Conservation (phyloP, 1,284 basidiomycete genomes). For the Retiboletus fuscus region DNA sequence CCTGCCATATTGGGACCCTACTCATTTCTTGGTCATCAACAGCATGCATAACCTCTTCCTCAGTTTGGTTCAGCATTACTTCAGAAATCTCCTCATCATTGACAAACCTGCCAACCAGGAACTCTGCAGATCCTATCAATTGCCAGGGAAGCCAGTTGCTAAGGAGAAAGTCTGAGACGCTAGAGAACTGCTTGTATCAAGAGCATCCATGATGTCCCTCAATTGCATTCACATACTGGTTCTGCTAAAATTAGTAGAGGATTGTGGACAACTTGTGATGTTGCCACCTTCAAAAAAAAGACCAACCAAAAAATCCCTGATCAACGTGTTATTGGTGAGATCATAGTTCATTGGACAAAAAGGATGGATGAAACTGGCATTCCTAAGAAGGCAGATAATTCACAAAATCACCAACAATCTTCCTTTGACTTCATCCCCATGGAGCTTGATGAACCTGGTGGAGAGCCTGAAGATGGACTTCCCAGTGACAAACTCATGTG, state of each 20-base stretch:
- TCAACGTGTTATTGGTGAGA: no score
- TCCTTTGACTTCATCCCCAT: no score
- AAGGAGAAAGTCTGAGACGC: neutral
- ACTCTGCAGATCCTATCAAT: neutral
- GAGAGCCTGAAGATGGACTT: neutral
- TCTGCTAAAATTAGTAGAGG: neutral
- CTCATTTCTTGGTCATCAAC: conserved; percentile 47
- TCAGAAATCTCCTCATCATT: neutral
- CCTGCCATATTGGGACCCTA: conserved; percentile 55
- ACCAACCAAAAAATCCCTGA: neutral
- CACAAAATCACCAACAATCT: no score
- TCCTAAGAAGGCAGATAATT: no score
- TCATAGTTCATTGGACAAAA: no score
- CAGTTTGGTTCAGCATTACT: neutral
- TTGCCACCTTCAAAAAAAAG: neutral
- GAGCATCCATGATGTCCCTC: neutral
- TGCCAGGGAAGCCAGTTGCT: neutral
- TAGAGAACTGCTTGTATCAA: neutral
- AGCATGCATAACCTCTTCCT: conserved; percentile 56
- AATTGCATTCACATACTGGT: neutral
- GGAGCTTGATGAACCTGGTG: neutral
- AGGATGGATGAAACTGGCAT: no score
- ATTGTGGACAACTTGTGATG: neutral
- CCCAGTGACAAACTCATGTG: neutral
- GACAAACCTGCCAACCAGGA: neutral